These are phyloP conservation scores for Blakeslea trispora DNA, from an alignment of 371 early-diverging fungal species.

Conservation along the genomic window DNA sequence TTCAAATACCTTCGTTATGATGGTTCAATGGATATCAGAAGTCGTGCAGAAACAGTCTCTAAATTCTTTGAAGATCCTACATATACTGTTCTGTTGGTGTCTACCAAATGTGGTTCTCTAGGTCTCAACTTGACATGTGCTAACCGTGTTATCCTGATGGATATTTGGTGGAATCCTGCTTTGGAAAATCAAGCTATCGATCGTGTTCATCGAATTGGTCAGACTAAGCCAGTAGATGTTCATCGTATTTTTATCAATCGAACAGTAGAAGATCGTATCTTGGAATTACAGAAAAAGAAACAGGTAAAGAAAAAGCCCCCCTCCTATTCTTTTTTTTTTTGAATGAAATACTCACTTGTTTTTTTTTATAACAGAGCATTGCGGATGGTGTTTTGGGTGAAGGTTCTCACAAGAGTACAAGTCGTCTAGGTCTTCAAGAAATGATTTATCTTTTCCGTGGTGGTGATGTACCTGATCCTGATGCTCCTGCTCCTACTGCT, in stretches of 20 bases:
- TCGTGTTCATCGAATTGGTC: constrained; percentile 96
- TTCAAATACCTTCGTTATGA: constrained; percentile 42
- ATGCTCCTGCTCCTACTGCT: too few species aligned
- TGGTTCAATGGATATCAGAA: constrained; percentile 46
- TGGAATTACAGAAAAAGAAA: constrained; percentile 43
- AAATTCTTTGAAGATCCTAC: constrained; percentile 53
- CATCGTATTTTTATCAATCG: constrained; percentile 30
- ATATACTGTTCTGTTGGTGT: constrained; percentile 62
- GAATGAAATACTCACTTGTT: too few species aligned
- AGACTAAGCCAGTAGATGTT: constrained; percentile 61
- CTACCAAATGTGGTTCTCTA: constrained; percentile 56
- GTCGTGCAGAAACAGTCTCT: constrained; percentile 44
- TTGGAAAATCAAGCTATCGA: constrained; percentile 75
- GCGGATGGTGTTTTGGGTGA: constrained; percentile 51
- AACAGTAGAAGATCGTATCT: constrained; percentile 48
- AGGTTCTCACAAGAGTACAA: constrained; percentile 22
- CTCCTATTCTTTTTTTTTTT: too few species aligned
- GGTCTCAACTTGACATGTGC: constrained; percentile 66
- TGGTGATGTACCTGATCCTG: constrained; percentile 18
- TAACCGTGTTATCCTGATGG: constrained; percentile 44
- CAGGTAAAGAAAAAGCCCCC: too few species aligned
- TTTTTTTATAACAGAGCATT: constrained; percentile 31
- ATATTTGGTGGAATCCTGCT: constrained; percentile 73
- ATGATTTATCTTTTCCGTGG: constrained; percentile 50
- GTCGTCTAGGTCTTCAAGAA: constrained; percentile 42